Conservation (phyloP, 2,329 filamentous ascomycete species). For the Aurifilum marmelostoma region DNA sequence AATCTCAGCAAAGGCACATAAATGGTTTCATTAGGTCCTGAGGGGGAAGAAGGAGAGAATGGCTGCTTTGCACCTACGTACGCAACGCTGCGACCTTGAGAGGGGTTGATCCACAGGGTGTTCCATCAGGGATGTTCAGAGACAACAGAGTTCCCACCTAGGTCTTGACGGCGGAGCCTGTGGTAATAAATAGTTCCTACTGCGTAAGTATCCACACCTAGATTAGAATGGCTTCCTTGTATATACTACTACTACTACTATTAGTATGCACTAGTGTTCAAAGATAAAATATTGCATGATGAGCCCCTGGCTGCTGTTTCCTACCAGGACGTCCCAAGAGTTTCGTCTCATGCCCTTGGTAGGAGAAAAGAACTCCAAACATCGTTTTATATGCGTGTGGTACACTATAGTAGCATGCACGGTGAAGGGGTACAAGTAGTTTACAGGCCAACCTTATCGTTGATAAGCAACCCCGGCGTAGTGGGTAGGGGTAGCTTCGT, state of each 20-base stretch:
- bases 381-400: not conserved
- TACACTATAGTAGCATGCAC: not conserved
- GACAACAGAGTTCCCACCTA: not conserved
- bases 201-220: constrained; percentile 4
- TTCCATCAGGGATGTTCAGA: constrained; percentile 2
- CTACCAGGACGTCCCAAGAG: not conserved
- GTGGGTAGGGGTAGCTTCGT: not conserved
- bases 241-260: too few relatives aligned
- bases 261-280: too few relatives aligned
- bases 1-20: constrained; percentile 26
- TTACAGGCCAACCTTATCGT: not conserved
- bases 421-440: not conserved
- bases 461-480: constrained; percentile 14
- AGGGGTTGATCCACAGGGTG: not conserved
- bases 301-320: too few relatives aligned
- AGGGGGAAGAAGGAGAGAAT: not conserved
- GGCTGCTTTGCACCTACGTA: not conserved
- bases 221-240: not conserved
- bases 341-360: constrained; percentile 11
- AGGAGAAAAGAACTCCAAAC: not conserved
- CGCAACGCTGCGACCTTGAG: not conserved
- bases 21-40: constrained; percentile 15
- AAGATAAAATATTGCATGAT: not conserved
- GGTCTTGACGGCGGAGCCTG: not conserved
- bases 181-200: constrained; percentile 12